A percentile compares a stretch with the other conserved stretches of the same genome.
Evolutionary conservation across 1,139 yeast species (phyloP).

Genomic region (Suhomyces choctaworum): DNA sequence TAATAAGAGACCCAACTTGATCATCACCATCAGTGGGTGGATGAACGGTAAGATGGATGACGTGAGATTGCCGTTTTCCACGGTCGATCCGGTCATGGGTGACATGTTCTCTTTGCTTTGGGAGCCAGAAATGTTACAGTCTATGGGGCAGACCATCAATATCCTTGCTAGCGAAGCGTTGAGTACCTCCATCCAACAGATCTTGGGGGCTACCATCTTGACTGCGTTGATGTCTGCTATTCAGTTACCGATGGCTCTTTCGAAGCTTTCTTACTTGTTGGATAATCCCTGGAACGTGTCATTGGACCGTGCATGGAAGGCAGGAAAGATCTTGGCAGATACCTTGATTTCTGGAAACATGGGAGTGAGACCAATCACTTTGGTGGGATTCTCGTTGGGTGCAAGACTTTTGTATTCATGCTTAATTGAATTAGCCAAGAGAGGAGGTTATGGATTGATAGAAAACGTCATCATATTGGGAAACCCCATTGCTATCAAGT

Average conservation of each 20-base stretch:
- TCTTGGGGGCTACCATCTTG: constrained; percentile 86
- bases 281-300: constrained; percentile 99
- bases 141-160: constrained; percentile 94
- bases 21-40: constrained; percentile 97
- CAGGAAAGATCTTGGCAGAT: constrained; percentile 90
- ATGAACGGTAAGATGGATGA: constrained; percentile 95
- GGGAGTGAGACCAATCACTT: constrained; percentile 89
- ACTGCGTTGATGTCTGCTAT: constrained; percentile 96
- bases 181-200: constrained; percentile 91
- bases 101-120: constrained; percentile 87
- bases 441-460: constrained; percentile 84
- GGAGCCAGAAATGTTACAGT: constrained; percentile 98
- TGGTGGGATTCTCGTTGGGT: constrained; percentile 93
- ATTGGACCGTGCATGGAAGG: constrained; percentile 94
- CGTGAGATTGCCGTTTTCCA: constrained; percentile 92
- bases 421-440: constrained; percentile 77
- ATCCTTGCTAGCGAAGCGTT: constrained; percentile 93
- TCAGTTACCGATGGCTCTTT: constrained; percentile 87
- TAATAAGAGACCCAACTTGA: constrained; percentile 81
- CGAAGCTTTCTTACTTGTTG: constrained; percentile 83
- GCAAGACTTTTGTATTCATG: constrained; percentile 93
- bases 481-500: constrained; percentile 78
- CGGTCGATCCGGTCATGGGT: constrained; percentile 97
- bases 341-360: constrained; percentile 81
- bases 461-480: constrained; percentile 91